Evolutionary conservation across 1,284 basidiomycete genomes (phyloP), one percentile per base, ranked within the genome.

Genomic region (Ustilago loliicola): DNA sequence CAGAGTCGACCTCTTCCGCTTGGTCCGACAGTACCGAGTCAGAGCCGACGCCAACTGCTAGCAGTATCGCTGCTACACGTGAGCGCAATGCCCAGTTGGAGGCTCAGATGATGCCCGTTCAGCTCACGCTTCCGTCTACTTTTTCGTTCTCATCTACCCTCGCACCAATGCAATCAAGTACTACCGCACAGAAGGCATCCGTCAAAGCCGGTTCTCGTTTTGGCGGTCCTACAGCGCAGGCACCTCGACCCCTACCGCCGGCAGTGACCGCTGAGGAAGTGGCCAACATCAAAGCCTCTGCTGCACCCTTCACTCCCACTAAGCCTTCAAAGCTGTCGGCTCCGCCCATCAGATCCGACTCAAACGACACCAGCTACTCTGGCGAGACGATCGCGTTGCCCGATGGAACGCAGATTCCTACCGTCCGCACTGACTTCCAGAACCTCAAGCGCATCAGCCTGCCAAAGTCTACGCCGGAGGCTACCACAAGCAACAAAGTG

Each of bases 11-110:
- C 15, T 58, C 62, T 5, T 74, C 70, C 6, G 55, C 58, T 1
- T 79, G 79, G 79, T 77, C 74, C 1, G 72, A 73, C 0, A 62
- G 54, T n/a, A 67, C 55, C 23, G 79, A 74, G 15, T 80, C 77
- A 1, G 67, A 72, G 19, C 77, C 70, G 3, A 81, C 79, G 5
- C 79, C 79, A 2, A 81, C 77, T 2, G 77, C 74, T 2, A 80
- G 77, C 56, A 81, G 79, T 47, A 62, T 81, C 5, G 77, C 79
- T 2, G 79, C 79, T 0, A 65, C 42, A 34, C 61, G 65, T 10
- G 67, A 66, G 30, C 61, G 69, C 15, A 63, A 70, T 29, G 64
- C 76, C 6, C 36, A 57, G 27, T 55, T 70, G 5, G 66, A 76
- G 40, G 27, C 53, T 23, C 61, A 67, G 52, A 63, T 79, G 29